Evolutionary conservation across 495 filamentous ascomycete genomes (phyloP).

Genomic region (Penicillium riverlandense): DNA sequence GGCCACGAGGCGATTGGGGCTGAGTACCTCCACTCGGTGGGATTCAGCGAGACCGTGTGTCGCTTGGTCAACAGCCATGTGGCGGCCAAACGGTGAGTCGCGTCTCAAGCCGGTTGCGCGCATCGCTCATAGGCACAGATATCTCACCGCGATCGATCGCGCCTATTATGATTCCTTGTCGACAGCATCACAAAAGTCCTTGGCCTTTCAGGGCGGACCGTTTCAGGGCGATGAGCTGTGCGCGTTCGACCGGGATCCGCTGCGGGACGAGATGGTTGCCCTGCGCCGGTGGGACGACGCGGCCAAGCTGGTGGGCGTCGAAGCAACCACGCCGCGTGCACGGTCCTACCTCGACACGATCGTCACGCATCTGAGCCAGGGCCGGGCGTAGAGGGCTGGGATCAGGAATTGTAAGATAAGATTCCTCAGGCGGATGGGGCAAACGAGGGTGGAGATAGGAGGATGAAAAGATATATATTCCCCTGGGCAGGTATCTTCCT

Average conservation of each 20-base stretch:
- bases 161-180: slow-evolving; percentile 30
- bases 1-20: slow-evolving; percentile 38
- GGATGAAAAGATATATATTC: no score
- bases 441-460: no score
- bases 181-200: slow-evolving; percentile 29
- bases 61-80: slow-evolving; percentile 37
- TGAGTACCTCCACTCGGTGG: slow-evolving; percentile 26
- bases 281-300: slow-evolving; percentile 38
- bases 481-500: no score
- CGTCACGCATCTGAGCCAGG: slow-evolving; percentile 10
- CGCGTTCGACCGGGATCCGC: slow-evolving; percentile 20
- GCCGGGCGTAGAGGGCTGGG: no score
- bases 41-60: slow-evolving; percentile 31
- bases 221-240: slow-evolving; percentile 26
- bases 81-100: slow-evolving; percentile 34
- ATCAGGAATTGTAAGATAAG: no score
- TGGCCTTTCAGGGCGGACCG: slow-evolving; percentile 39
- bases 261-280: slow-evolving; percentile 31
- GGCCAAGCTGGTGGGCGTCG: slow-evolving; percentile 29
- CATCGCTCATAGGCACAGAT: slow-evolving; percentile 6
- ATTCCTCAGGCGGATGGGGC: no score
- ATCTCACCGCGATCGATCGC: slow-evolving; percentile 31
- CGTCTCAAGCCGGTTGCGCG: neutral
- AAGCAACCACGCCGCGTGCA: slow-evolving; percentile 19
- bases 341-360: slow-evolving; percentile 25